Evolutionary conservation across 108 stramenopile species (phyloP).

Genomic region (Cyclotella baltica): DNA sequence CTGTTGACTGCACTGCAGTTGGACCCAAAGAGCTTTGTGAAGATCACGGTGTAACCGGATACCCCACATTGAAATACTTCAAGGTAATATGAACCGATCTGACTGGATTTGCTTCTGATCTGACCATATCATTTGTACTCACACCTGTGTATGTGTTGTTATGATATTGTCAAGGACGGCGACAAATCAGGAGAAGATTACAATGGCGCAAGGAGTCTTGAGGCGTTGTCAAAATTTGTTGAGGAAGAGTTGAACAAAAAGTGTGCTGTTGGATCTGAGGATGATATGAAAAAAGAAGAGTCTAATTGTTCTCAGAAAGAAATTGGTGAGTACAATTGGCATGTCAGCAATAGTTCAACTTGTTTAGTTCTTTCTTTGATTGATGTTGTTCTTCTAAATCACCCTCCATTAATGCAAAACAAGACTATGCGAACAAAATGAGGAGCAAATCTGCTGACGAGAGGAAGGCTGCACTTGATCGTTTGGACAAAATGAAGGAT

Average conservation of each 20-base stretch:
- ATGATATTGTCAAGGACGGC: conserved; percentile 51
- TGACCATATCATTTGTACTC: no score
- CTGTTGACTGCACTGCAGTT: conserved; percentile 71
- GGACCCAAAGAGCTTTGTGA: conserved; percentile 61
- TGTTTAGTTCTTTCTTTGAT: neutral
- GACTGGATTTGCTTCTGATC: neutral
- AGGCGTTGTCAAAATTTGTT: conserved; percentile 60
- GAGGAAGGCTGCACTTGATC: conserved; percentile 40
- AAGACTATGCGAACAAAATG: conserved; percentile 44
- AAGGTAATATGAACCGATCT: neutral
- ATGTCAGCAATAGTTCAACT: neutral
- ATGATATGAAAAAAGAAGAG: conserved; percentile 40
- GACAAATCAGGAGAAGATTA: conserved; percentile 62
- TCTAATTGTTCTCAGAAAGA: conserved; percentile 58
- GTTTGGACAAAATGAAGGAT: conserved; percentile 52
- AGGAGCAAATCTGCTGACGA: conserved; percentile 45
- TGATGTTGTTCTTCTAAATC: neutral
- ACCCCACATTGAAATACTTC: conserved; percentile 43
- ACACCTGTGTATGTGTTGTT: no score
- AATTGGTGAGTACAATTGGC: conserved; percentile 14
- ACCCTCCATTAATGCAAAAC: neutral
- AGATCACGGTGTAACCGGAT: conserved; percentile 60
- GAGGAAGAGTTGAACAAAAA: conserved; percentile 68
- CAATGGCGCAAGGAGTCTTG: conserved; percentile 67
- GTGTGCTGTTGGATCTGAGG: conserved; percentile 59